A percentile compares a stretch with the other conserved stretches of the same genome.
phyloP scores from a whole-genome alignment of 2,329 filamentous ascomycete genomes.

The Aspergillus tubingensis region DNA sequence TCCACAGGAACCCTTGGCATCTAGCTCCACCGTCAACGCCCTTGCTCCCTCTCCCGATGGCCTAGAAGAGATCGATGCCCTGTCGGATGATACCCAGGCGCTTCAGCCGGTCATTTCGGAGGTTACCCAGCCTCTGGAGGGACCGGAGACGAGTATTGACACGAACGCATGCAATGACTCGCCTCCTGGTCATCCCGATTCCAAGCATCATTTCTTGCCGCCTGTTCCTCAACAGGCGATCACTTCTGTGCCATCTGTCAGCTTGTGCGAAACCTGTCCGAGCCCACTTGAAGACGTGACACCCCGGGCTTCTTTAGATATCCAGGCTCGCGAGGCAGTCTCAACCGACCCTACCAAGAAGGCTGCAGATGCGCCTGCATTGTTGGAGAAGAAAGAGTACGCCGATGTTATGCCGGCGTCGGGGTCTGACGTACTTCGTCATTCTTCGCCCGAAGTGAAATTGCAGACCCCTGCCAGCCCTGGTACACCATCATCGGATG shows the following conservation, averaged over 20 bases:
- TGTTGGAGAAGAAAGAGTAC: background rate
- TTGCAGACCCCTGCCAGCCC: constrained; percentile 4
- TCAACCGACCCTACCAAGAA: background rate
- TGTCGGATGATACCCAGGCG: background rate
- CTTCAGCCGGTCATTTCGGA: background rate
- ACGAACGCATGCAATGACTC: background rate
- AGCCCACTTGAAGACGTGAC: background rate
- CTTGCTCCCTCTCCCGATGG: background rate
- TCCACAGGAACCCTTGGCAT: background rate
- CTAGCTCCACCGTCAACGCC: background rate
- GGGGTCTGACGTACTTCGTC: background rate
- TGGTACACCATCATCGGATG: constrained; percentile 1
- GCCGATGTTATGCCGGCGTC: background rate
- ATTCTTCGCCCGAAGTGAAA: background rate
- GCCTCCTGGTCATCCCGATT: background rate
- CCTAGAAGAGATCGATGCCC: background rate
- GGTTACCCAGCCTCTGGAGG: background rate
- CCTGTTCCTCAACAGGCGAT: background rate
- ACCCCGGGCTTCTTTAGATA: background rate
- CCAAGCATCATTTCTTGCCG: background rate
- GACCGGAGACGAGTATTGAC: background rate
- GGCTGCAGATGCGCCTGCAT: background rate
- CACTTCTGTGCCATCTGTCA: background rate
- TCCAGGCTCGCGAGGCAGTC: background rate
- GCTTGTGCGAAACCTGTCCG: background rate